These are phyloP conservation scores for Curvularia sp. DNA, from an alignment of 2,329 filamentous ascomycete species.

Conservation along the genomic window DNA sequence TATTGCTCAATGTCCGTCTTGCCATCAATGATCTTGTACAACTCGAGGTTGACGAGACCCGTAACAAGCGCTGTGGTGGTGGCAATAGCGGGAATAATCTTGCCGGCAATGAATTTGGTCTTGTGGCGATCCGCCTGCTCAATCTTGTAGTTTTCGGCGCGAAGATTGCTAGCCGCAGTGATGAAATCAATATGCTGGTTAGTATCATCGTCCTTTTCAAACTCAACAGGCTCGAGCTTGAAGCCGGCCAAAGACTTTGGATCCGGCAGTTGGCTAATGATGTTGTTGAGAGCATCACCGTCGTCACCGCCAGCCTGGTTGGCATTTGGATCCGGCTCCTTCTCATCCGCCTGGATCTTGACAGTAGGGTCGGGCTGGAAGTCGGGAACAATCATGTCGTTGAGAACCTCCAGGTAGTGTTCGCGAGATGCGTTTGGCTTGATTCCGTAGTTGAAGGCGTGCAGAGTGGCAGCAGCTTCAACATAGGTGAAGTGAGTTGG, in stretches of 20 bases:
- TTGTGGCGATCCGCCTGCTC: slow-evolving; percentile 90
- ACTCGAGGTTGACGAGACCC: slow-evolving; percentile 86
- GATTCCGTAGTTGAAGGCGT: slow-evolving; percentile 98
- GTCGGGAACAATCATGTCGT: slow-evolving; percentile 94
- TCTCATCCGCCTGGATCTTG: slow-evolving; percentile 96
- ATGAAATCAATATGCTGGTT: slow-evolving; percentile 99
- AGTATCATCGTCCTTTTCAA: slow-evolving; percentile 97
- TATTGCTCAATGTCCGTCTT: slow-evolving; percentile 98
- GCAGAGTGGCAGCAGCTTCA: slow-evolving; percentile 85
- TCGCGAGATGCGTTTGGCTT: slow-evolving; percentile 77
- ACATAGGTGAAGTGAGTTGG: slow-evolving; percentile 88
- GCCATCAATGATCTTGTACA: slow-evolving; percentile 96
- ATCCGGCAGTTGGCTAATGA: slow-evolving; percentile 75
- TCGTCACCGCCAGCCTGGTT: slow-evolving; percentile 70
- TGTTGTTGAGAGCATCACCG: slow-evolving; percentile 73
- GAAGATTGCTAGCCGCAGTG: slow-evolving; percentile 92
- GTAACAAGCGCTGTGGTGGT: slow-evolving; percentile 97
- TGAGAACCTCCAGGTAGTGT: slow-evolving; percentile 79
- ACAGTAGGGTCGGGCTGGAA: slow-evolving; percentile 89
- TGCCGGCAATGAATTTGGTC: slow-evolving; percentile 99
- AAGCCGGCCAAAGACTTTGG: slow-evolving; percentile 84
- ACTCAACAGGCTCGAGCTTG: slow-evolving; percentile 90
- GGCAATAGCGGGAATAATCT: slow-evolving; percentile 98
- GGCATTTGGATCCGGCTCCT: slow-evolving; percentile 90
- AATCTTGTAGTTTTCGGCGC: slow-evolving; percentile 98